Evolutionary conservation across 768 basidiomycete genomes (phyloP), one percentile per base, ranked within the genome.

Genomic region (Clathrus columnatus): DNA sequence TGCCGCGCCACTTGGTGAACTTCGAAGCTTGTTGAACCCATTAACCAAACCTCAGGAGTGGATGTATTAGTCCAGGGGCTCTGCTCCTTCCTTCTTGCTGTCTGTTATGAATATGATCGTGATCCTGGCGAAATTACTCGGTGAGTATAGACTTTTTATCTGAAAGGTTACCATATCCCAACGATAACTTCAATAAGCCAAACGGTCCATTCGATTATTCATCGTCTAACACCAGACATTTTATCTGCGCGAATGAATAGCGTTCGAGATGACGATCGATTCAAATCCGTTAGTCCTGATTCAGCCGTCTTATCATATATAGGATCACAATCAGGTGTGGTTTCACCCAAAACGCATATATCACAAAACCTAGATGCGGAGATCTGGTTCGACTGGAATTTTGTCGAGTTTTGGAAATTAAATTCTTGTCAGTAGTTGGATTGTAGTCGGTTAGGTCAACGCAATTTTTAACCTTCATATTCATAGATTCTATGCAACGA

Each of bases 391-490:
- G 94, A 98, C 68, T 98, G 94, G 91, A 80, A 85, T 0, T 98
- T 98, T 69, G 83, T 96, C 5, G 96, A 99, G 69, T 99, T 97
- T 68, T 94, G 91, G 87, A 98, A 98, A 72, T 93, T 91, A 46
- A 94, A 95, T 65, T 96, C 93, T 65, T 91, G 95, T 95, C 62
- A 66, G 88, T 69, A 23, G 7, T 46, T 48, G 6, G 51, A 46
- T 57, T 21, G 8, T 59, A 50, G 5, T 59, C 58, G 17, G 17
- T 42, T 23, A 6, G 50, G 50, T 5, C 26, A 24, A 10, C 53
- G 26, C 21, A 28, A 57, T 56, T 6, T 24, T 43, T 5, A 4
- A 16, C 24, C 48, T 23, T 30, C 23, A 1, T 30, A 24, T 27
- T 4, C 43, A 16, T 61, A 90, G 87, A 88, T 69, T 80, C 88